phyloP scores from a whole-genome alignment of 306 rosid species.

The Senna tora region DNA sequence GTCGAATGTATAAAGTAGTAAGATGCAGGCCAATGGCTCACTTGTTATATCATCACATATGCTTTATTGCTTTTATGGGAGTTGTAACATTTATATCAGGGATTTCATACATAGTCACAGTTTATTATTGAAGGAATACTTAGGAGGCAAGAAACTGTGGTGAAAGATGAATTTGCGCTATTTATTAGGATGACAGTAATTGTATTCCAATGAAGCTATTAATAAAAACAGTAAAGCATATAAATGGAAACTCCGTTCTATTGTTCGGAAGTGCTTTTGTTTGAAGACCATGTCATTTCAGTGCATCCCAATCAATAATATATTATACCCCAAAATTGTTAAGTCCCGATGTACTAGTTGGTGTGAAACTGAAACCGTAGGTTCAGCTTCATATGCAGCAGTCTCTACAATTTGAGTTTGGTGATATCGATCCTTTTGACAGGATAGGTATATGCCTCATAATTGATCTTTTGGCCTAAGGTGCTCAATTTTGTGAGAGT shows the following conservation, averaged over 20 bases:
- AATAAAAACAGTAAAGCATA: not conserved
- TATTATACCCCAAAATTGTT: slow-evolving; percentile 26
- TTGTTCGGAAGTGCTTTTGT: slow-evolving; percentile 17
- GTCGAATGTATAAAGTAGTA: not conserved
- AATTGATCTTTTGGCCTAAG: slow-evolving; percentile 86
- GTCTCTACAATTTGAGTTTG: slow-evolving; percentile 76
- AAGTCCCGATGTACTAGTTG: not conserved
- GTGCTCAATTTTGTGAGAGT: slow-evolving; percentile 76
- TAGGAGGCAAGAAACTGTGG: slow-evolving; percentile 30
- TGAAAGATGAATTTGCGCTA: slow-evolving; percentile 35
- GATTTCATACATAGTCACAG: slow-evolving; percentile 47
- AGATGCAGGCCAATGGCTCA: not conserved
- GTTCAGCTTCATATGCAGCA: not conserved
- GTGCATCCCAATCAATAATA: slow-evolving; percentile 14
- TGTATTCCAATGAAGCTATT: slow-evolving; percentile 2
- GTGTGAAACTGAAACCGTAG: not conserved
- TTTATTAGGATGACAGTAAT: not conserved
- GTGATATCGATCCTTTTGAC: slow-evolving; percentile 60
- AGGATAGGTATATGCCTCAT: slow-evolving; percentile 84
- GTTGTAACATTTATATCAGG: slow-evolving; percentile 6
- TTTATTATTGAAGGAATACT: slow-evolving; percentile 39
- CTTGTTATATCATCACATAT: not conserved
- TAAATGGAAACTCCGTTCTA: not conserved
- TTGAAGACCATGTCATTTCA: slow-evolving; percentile 14
- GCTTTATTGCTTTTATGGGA: too few species aligned